Base-by-base conservation (phyloP, 192 early-diverging fungal genomes). In the Geranomyces michiganensis region DNA sequence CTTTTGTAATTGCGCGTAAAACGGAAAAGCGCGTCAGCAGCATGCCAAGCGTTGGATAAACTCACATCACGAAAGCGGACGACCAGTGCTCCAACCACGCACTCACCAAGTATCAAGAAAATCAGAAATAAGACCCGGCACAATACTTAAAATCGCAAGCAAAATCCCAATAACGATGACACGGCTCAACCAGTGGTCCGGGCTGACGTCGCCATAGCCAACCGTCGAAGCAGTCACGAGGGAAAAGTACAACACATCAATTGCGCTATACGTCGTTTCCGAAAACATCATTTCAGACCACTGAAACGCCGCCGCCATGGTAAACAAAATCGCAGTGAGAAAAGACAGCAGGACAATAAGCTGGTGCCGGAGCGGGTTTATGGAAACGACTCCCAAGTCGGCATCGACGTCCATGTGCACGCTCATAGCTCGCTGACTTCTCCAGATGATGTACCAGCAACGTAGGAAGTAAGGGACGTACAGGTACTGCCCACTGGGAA, bases 391-490 rank as follows among this genome's bases (percentile, higher is more conserved):
- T 17, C 49, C 49, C 2, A 15, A 27, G 21, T 67, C 65, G n/a
- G 65, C 58, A 29, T 60, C 62, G 5, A 65, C 41, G 21, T 65
- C 44, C 41, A 46, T 46, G 44, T 65, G 30, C 14, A 65, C 44
- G 12, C 62, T 47, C 62, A 65, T 46, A 17, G 62, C 45, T 36
- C 45, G 3, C 6, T 65, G 3, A 10, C 27, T 4, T 14, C 49
- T 7, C 65, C 46, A 55, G 30, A 24, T 24, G 32, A 67, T 27
- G 65, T 67, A 67, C 65, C 65, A 67, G 32, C 45, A 48, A 4
- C 65, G 65, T 13, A 67, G 26, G 29, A 67, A 67, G 49, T 67
- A 67, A 8, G 65, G 65, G 12, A 67, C 65, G 14, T 55, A 67
- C 19, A 67, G 21, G 49, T 53, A 53, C n/a, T 53, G 65, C 4